Base-by-base conservation (phyloP, 495 filamentous ascomycete species). In the Durotheca rogersii region DNA sequence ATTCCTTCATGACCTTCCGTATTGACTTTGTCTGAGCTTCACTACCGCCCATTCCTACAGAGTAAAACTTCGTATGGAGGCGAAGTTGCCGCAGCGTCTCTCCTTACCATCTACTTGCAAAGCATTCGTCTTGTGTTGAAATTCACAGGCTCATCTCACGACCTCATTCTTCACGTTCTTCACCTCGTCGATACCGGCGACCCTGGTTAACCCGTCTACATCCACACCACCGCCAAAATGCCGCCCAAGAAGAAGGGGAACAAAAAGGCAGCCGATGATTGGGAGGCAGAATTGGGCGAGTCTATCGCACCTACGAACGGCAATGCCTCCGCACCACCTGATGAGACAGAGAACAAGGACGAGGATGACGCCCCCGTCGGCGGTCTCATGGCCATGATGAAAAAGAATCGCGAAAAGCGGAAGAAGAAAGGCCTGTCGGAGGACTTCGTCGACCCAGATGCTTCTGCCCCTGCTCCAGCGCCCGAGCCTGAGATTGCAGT, bases 221-320 rank as follows among this genome's bases (percentile, higher is more conserved):
- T 7, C 1, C 14, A 38, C 14, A 29, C 21, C n/a, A 31, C 41
- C 31, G 33, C 29, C 57, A 73, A 56, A 4, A 95, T 96, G 91
- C 76, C 90, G 56, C 90, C 91, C 31, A 96, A 95, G 74, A 95
- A 94, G 78, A 93, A 95, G 78, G 85, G 83, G 69, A 86, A 84
- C 67, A 95, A 89, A 74, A 88, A 86, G 71, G 85, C 80, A 61
- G 80, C 87, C 62, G 89, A 95, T 64, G 89, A 95, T 74, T 97
- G 94, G 93, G 93, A 99, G 62, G 83, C 87, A 29, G 93, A 96
- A n/a, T 77, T 96, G 10, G 92, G 89, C 54, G 94, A 95, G 71
- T 65, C 79, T 21, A 79, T 82, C 41, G 80, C 79, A 27, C 68
- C 73, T 23, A 70, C 74, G 3, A 70, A 73, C 23, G 67, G 68